Evolutionary conservation across 345 rosid genomes (phyloP).

Genomic region (Euphorbia tirucalli): DNA sequence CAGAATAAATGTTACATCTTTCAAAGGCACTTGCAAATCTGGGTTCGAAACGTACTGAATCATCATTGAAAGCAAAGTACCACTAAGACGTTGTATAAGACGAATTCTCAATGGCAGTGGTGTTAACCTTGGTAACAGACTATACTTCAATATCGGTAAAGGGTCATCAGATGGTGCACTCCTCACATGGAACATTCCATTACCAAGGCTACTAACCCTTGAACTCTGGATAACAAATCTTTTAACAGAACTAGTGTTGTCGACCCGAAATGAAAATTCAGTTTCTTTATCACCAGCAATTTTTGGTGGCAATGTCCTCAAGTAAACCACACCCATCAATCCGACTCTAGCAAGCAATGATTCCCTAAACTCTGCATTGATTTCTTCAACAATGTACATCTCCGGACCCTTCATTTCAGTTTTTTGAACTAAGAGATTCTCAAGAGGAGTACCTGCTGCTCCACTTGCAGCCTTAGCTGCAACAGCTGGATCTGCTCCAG

Average conservation of each 20-base stretch:
- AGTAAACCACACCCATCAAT: slow-evolving; percentile 80
- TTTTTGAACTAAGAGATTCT: slow-evolving; percentile 66
- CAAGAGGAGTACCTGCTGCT: slow-evolving; percentile 54
- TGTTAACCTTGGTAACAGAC: slow-evolving; percentile 76
- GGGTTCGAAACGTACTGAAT: slow-evolving; percentile 91
- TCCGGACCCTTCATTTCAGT: slow-evolving; percentile 96
- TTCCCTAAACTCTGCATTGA: slow-evolving; percentile 93
- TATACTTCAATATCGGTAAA: slow-evolving; percentile 81
- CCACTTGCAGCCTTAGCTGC: slow-evolving; percentile 42
- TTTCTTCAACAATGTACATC: slow-evolving; percentile 81
- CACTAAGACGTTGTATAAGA: slow-evolving; percentile 73
- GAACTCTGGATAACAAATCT: slow-evolving; percentile 76
- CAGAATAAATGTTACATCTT: slow-evolving; percentile 67
- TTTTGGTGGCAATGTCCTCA: slow-evolving; percentile 79
- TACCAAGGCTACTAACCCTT: slow-evolving; percentile 74
- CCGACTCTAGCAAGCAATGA: slow-evolving; percentile 92
- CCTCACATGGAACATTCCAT: slow-evolving; percentile 89
- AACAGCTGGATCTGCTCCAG: slow-evolving; percentile 51
- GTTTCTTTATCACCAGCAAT: slow-evolving; percentile 72
- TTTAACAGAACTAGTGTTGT: slow-evolving; percentile 67
- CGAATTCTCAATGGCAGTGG: slow-evolving; percentile 91
- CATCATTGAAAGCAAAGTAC: slow-evolving; percentile 94
- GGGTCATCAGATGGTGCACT: slow-evolving; percentile 90
- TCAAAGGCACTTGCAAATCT: slow-evolving; percentile 63
- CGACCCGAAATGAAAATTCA: slow-evolving; percentile 86